These are phyloP conservation scores for Leccinum pachyderme DNA, from an alignment of 1,284 basidiomycete species.

Conservation along the genomic window DNA sequence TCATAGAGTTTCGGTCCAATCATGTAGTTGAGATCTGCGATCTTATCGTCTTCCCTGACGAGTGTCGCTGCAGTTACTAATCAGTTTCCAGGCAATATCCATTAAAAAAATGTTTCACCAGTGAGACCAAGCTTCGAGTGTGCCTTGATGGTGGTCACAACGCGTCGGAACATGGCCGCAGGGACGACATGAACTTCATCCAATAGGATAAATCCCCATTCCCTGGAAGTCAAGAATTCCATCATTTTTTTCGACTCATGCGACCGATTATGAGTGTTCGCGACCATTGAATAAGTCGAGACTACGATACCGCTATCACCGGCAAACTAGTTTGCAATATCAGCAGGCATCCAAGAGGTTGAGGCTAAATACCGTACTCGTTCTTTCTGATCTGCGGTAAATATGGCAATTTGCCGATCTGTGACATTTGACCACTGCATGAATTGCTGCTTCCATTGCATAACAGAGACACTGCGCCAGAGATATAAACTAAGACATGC, in stretches of 20 bases:
- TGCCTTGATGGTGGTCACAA: conserved; percentile 95
- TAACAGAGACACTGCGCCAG: conserved; percentile 80
- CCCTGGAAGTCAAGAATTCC: conserved; percentile 92
- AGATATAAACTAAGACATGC: conserved; percentile 4
- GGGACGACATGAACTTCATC: conserved; percentile 98
- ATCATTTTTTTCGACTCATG: conserved; percentile 99
- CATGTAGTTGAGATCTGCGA: conserved; percentile 97
- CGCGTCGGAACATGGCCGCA: conserved; percentile 94
- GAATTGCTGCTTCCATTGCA: conserved; percentile 98
- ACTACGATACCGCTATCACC: conserved; percentile 95
- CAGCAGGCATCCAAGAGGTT: neutral
- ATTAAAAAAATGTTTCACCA: conserved; percentile 44
- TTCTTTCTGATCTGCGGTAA: conserved; percentile 95
- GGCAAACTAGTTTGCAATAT: conserved; percentile 61
- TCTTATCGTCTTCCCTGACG: conserved; percentile 99
- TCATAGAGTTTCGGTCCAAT: conserved; percentile 99
- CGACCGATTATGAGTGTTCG: conserved; percentile 93
- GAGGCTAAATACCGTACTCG: conserved; percentile 54
- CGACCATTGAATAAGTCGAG: conserved; percentile 98
- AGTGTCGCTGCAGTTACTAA: conserved; percentile 75
- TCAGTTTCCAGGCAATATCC: conserved; percentile 7
- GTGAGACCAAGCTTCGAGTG: conserved; percentile 96
- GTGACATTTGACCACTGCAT: conserved; percentile 97
- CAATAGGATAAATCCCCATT: conserved; percentile 94
- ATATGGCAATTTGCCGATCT: conserved; percentile 92